Evolutionary conservation across 345 rosid species (phyloP), one percentile per base, ranked within the genome.

Genomic region (Aegle marmelos): DNA sequence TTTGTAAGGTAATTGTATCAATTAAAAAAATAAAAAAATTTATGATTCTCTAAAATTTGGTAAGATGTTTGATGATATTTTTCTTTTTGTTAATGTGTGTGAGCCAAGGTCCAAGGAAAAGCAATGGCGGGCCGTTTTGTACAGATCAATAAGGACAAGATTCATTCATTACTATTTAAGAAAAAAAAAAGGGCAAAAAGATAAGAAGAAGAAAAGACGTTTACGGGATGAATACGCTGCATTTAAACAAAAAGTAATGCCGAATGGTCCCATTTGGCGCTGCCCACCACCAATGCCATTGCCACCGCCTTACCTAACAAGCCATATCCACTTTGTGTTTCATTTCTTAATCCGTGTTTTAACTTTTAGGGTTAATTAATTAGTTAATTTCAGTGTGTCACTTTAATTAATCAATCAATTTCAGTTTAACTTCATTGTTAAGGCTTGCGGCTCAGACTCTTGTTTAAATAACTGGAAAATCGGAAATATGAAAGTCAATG

Each of bases 301-400:
- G n/a, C 45, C 34, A 19, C 57, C 66, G 66, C 56, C 73, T n/a
- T 6, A 76, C 73, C 65, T 25, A 76, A 67, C 72, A 65, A 14
- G 25, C 9, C 34, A 22, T 53, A 66, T 66, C 72, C 31, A 22
- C 63, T 45, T 30, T 10, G 27, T 30, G 5, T 19, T 5, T 11
- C 27, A 2, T 11, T 67, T 17, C 71, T n/a, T 39, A 37, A 37
- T 67, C 30, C 48, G 1, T 37, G 28, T 9, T n/a, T 66, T 67
- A 21, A n/a, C n/a, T 7, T 17, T 36, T 39, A 45, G 50, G 50
- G 5, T 11, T 3, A 45, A 4, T 45, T 45, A 45, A 4, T 37
- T 67, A 33, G 14, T 34, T 22, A 34, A 19, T 34, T 66, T 19
- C 3, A 7, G 0, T 45, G 22, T 36, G 17, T 2, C 10, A 27